Percentiles rank a stretch among this genome's conserved stretches.
phyloP scores from a whole-genome alignment of 139 green algal genomes.

The Chlorella sp. region DNA sequence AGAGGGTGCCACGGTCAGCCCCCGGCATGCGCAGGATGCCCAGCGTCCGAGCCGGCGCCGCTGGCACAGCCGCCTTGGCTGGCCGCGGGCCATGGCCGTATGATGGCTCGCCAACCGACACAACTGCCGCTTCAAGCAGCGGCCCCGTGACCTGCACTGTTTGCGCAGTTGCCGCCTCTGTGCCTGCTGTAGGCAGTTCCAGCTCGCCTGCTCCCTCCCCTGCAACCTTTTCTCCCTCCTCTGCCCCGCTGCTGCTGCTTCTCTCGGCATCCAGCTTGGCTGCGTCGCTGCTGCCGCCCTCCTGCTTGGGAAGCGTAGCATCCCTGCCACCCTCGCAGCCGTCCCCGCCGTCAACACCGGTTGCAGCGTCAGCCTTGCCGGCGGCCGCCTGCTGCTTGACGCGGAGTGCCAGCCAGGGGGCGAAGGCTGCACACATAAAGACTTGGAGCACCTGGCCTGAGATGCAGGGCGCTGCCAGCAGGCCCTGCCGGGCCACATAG shows the following conservation, averaged over 20 bases:
- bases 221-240: not conserved
- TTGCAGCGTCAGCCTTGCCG: not conserved
- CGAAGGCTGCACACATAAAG: not conserved
- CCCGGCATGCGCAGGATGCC: no score
- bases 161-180: not conserved
- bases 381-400: not conserved
- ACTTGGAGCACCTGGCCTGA: constrained; percentile 62
- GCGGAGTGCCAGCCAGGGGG: not conserved
- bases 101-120: no score
- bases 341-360: not conserved
- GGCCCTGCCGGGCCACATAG: constrained; percentile 34
- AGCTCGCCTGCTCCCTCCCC: not conserved
- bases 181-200: not conserved
- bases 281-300: not conserved
- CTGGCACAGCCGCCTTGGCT: no score
- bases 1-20: no score
- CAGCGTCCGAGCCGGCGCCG: no score
- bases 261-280: not conserved
- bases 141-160: no score
- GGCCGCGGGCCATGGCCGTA: no score
- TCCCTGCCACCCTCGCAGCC: not conserved
- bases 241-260: not conserved
- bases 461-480: constrained; percentile 66
- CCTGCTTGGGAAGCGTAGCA: not conserved
- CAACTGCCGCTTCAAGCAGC: not conserved